A percentile compares a stretch with the other conserved stretches of the same genome.
Evolutionary conservation across 148 eudicot genomes (phyloP).

Genomic region (Chenopodium album): DNA sequence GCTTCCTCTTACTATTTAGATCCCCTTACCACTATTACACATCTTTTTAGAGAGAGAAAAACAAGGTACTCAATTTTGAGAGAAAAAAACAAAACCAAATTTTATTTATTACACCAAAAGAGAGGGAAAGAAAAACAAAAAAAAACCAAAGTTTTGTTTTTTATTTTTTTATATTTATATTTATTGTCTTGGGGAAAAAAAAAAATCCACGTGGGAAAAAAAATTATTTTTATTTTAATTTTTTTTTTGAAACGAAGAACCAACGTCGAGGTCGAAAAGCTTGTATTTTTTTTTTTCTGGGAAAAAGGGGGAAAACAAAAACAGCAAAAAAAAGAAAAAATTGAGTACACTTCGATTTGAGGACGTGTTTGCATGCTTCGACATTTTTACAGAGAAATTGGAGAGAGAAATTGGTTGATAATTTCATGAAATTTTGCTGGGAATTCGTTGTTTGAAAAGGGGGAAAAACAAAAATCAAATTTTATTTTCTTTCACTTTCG

Average conservation of each 20-base stretch:
- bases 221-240: background rate
- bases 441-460: conserved; percentile 17
- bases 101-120: background rate
- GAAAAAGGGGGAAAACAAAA: conserved; percentile 1
- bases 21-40: conserved; percentile 3
- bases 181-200: conserved; percentile 16
- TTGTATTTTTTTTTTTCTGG: background rate
- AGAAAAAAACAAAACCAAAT: too few species aligned
- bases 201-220: background rate
- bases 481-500: background rate
- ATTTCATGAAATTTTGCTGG: conserved; percentile 7
- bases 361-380: conserved; percentile 31
- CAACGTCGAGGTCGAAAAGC: conserved; percentile 24
- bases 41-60: conserved; percentile 1
- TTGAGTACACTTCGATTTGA: conserved; percentile 24
- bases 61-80: background rate
- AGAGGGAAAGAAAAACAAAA: conserved; percentile 2
- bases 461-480: background rate
- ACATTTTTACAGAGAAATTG: conserved; percentile 19
- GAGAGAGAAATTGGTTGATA: background rate
- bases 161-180: too few species aligned
- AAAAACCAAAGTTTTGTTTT: background rate
- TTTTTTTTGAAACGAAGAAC: conserved; percentile 25
- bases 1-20: conserved; percentile 2
- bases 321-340: conserved; percentile 22